Evolutionary conservation across 495 filamentous ascomycete species (phyloP), one percentile per base, ranked within the genome.

Genomic region (Podospora australis): DNA sequence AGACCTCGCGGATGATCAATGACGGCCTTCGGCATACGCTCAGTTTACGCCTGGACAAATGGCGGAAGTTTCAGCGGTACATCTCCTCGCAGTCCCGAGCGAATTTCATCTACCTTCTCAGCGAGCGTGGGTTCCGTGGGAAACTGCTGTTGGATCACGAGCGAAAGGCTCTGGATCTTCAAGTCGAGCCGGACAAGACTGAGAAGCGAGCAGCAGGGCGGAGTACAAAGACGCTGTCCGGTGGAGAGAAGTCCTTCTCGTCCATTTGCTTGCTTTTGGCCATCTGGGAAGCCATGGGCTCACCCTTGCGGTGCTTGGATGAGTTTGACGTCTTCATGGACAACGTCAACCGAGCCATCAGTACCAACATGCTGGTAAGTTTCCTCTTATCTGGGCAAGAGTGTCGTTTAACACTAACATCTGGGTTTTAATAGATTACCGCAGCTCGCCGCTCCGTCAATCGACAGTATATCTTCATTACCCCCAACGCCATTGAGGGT

Each of bases 241-340:
- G 92, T 39, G 92, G 92, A 30, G 92, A 99, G 66, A 97, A 96
- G 62, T 96, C 89, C 0, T 99, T 97, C 69, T 94, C 90, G 1
- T 92, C 90, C 10, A 91, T 96, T 48, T 99, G 92, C 63, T 74
- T 99, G 44, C 70, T 99, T 30, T 73, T 99, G 23, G 78, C 87
- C 16, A 82, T 98, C 17, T 98, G 92, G 92, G 92, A 97, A 60
- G 94, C 92, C 32, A 97, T 99, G 91, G 90, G 90, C 6, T 88
- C 86, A 9, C 90, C 91, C 0, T 82, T 99, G 45, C 79, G 92
- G 30, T 97, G 94, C 60, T 76, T 99, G 40, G 92, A 99, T 67
- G 92, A 99, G 68, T 99, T 96, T 59, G 92, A 99, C 69, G 92
- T 99, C 32, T 99, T 95, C 70, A 99, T 99, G 92, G 92, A 99